Base-by-base conservation (phyloP, 345 rosid genomes). In the Corchorus olitorius region DNA sequence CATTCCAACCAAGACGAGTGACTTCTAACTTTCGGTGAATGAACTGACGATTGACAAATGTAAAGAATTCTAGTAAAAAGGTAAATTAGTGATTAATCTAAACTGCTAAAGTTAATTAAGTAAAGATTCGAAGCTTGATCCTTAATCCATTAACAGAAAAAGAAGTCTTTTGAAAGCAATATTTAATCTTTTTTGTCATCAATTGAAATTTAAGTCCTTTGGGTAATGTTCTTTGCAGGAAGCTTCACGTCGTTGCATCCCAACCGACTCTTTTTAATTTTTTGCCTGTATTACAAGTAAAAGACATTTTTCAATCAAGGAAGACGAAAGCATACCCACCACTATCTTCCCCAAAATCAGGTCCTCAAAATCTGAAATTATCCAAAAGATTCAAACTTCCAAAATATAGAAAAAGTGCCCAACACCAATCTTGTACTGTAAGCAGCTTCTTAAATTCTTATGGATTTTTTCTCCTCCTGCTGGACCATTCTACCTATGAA, bases 271-370 rank as follows among this genome's bases (percentile, higher is more conserved):
- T 49, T 48, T 27, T 48, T 3, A 68, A 46, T 45, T 70, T 70
- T 50, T 75, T 75, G 72, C 82, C 50, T 0, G 2, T 45, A 35
- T 75, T 41, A 37, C 75, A 79, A 43, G 75, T 27, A 75, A 79
- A 68, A 74, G 48, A 73, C 52, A 20, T 46, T 33, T 70, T 52
- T 8, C 60, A 60, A 22, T 4, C 64, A 22, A 60, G 37, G 13
- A 20, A 0, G 48, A 9, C 5, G 10, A 45, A 8, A 7, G 8
- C 48, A 45, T 1, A 8, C 8, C 2, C 48, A 45, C 10, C 64
- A 27, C 27, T 27, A 27, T 27, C 27, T 27, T 27, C 27, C 27
- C 27, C 27, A 0, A 64, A 64, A 17, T 64, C 35, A 34, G 43
- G 43, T 11, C 65, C 37, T 60, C 3, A 33, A n/a, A n/a, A 6